phyloP scores from a whole-genome alignment of 2,329 filamentous ascomycete genomes.

The Didymellaceae sp. region DNA sequence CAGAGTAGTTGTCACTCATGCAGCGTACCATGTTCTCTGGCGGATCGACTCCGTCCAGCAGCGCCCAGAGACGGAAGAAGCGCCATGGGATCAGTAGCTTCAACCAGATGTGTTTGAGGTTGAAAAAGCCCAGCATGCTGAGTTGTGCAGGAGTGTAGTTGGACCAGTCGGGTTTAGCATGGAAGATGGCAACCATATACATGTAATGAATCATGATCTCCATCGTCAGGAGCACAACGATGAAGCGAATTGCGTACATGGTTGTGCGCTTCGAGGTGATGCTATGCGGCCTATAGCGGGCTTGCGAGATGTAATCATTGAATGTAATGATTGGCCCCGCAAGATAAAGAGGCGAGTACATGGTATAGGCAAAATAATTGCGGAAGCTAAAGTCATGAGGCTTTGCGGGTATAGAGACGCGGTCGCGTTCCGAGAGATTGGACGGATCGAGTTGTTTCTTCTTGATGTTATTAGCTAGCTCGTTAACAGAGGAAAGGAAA shows the following conservation, averaged over 20 bases:
- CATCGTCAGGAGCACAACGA: conserved; percentile 82
- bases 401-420: conserved; percentile 77
- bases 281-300: conserved; percentile 73
- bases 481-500: background rate
- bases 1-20: conserved; percentile 92
- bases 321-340: conserved; percentile 94
- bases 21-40: conserved; percentile 99
- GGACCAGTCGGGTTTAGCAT: conserved; percentile 78
- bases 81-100: conserved; percentile 97
- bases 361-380: conserved; percentile 86
- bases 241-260: conserved; percentile 83
- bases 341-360: conserved; percentile 93
- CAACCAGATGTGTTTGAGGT: conserved; percentile 96
- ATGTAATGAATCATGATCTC: conserved; percentile 85
- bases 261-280: conserved; percentile 74
- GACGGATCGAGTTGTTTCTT: conserved; percentile 96
- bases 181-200: conserved; percentile 91
- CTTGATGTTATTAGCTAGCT: conserved; percentile 73
- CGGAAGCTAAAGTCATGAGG: conserved; percentile 75
- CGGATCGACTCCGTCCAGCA: conserved; percentile 89
- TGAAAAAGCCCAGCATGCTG: conserved; percentile 90
- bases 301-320: conserved; percentile 95
- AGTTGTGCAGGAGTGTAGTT: conserved; percentile 87
- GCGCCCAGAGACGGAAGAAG: conserved; percentile 96
- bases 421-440: conserved; percentile 85